Evolutionary conservation across 805 yeast species (phyloP), one percentile per base, ranked within the genome.

Genomic region (Candida hispaniensis): DNA sequence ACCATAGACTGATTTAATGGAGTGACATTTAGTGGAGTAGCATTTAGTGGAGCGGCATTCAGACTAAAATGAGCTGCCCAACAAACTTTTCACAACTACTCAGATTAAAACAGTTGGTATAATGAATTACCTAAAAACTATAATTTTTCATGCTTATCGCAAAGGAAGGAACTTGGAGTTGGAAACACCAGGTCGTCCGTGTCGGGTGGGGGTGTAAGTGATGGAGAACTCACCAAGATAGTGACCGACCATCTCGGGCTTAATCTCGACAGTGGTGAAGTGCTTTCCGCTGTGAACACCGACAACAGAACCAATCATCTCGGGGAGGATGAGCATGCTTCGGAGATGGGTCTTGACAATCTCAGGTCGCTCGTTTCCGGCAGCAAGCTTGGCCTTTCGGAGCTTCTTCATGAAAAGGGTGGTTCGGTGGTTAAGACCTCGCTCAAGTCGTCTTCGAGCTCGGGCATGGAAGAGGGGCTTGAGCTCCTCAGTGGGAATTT

Each of bases 211-310:
- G 68, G 94, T 81, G 77, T 91, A 91, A 59, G 98, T 74, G 71
- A 91, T 91, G 61, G 98, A 88, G 83, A 91, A 91, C 75, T 91
- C 99, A 73, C 96, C 99, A 60, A 91, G 81, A 93, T 91, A 91
- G 80, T 88, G 95, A 66, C 98, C 97, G 64, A 88, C 86, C 98
- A 91, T 91, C 75, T 91, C 99, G 61, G 98, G 95, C 69, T 73
- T 85, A 71, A 91, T 72, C 70, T 91, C 99, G 67, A 91, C 95
- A 59, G 78, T 80, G 93, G 88, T 88, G 93, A 91, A 91, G 57
- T 73, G 82, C 75, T 91, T 91, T 73, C 99, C 99, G 78, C 91
- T 91, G 94, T 91, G 91, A 58, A 91, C 80, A 72, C 96, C 96
- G 56, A 91, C 77, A 53, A 88, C 93, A 47, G 96, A 83, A 65